Evolutionary conservation across 139 green algal species (phyloP).

Genomic region (Chlamydomonas schloesseri): DNA sequence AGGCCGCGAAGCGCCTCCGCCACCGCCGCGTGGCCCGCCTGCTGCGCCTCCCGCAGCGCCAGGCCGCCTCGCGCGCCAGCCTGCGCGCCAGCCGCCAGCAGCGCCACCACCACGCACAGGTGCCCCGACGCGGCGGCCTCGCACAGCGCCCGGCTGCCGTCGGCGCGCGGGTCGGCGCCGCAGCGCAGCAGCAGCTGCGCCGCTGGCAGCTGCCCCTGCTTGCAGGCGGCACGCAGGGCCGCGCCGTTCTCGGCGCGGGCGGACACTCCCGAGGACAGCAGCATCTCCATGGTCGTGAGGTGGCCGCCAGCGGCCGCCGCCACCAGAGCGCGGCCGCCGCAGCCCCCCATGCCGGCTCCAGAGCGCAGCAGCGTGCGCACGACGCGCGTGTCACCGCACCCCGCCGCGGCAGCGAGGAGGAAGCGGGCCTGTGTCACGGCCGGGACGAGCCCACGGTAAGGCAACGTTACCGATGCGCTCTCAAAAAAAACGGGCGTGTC

Average conservation of each 20-base stretch:
- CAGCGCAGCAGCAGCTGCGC: conserved; percentile 7
- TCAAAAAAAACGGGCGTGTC: neutral
- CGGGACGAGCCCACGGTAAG: too few species aligned
- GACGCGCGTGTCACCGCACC: neutral
- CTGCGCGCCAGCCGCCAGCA: conserved; percentile 24
- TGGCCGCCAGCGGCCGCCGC: conserved; percentile 6
- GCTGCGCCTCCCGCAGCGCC: neutral
- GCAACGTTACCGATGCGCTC: too few species aligned
- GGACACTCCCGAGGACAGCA: conserved; percentile 9
- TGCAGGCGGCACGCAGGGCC: conserved; percentile 18
- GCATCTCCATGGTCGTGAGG: neutral
- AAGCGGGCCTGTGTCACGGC: conserved; percentile 13
- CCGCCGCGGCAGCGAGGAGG: conserved; percentile 8
- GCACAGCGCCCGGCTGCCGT: conserved; percentile 8
- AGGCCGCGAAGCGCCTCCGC: neutral
- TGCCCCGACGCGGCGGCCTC: conserved; percentile 17
- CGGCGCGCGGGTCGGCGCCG: conserved; percentile 18
- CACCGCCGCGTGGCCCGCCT: neutral
- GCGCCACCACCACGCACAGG: conserved; percentile 22
- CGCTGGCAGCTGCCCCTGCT: neutral
- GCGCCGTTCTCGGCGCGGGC: conserved; percentile 31
- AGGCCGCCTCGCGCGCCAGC: neutral
- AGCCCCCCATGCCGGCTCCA: neutral
- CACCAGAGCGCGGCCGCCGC: conserved; percentile 28
- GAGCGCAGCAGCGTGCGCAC: conserved; percentile 5